A percentile compares a stretch with the other conserved stretches of the same genome.
phyloP scores from a whole-genome alignment of 2,329 filamentous ascomycete species.

The Mycocentrospora acerina region DNA sequence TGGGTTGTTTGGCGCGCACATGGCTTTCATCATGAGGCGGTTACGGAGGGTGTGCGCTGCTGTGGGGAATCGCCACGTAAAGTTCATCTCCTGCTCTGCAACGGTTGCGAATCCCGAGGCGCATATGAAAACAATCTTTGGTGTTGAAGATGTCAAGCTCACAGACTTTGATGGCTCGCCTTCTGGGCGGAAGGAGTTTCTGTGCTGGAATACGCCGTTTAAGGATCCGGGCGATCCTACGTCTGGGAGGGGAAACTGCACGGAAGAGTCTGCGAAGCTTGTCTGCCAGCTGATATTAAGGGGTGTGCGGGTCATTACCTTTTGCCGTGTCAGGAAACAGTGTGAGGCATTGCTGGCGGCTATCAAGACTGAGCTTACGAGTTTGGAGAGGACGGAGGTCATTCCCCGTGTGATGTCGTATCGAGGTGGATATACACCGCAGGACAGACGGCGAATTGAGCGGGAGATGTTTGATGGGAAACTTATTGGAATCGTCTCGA shows the following conservation, averaged over 20 bases:
- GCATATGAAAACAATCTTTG: constrained; percentile 95
- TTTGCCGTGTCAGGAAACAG: constrained; percentile 83
- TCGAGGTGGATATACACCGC: constrained; percentile 88
- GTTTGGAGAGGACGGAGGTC: constrained; percentile 72
- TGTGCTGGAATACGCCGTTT: constrained; percentile 97
- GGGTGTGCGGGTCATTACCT: constrained; percentile 89
- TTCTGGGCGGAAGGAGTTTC: constrained; percentile 86
- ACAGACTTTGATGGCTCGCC: constrained; percentile 93
- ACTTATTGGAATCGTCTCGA: constrained; percentile 88
- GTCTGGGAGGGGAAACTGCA: constrained; percentile 79
- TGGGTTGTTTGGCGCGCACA: constrained; percentile 88
- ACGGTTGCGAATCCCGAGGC: constrained; percentile 90
- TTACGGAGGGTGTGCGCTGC: constrained; percentile 85
- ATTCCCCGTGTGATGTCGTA: constrained; percentile 88
- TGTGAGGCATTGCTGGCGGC: constrained; percentile 83
- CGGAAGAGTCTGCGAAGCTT: constrained; percentile 82
- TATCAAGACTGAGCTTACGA: constrained; percentile 74
- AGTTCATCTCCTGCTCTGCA: constrained; percentile 93
- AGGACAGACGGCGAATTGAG: constrained; percentile 86
- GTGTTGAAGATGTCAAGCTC: constrained; percentile 75
- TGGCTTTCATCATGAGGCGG: constrained; percentile 91
- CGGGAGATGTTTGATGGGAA: constrained; percentile 97
- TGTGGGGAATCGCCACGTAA: constrained; percentile 80
- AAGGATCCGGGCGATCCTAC: constrained; percentile 85
- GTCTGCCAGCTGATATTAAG: constrained; percentile 88